Percentiles rank a stretch among this genome's conserved stretches.
Conservation (phyloP, 768 basidiomycete species). For the Tylopilus balloui region DNA sequence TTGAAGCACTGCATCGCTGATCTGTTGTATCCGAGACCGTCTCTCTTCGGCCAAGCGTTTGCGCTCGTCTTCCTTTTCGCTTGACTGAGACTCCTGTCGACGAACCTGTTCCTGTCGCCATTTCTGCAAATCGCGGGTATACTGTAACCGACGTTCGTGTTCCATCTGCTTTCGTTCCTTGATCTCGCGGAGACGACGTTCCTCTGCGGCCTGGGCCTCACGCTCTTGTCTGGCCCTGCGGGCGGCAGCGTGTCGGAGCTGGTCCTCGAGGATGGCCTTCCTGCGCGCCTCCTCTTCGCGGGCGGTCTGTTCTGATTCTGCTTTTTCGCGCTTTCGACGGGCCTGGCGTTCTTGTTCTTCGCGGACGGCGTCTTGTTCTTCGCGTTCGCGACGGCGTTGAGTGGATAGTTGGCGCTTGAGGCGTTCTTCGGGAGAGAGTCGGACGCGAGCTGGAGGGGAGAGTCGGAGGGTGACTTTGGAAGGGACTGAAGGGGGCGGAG, state of each 20-base stretch:
- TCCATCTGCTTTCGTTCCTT: slow-evolving; percentile 45
- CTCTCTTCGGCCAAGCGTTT: slow-evolving; percentile 37
- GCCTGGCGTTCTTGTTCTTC: slow-evolving; percentile 45
- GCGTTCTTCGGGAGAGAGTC: slow-evolving; percentile 26
- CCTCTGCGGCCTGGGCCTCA: slow-evolving; percentile 44
- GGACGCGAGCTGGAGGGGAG: slow-evolving; percentile 17
- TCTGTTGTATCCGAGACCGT: slow-evolving; percentile 40
- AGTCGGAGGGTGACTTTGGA: slow-evolving; percentile 5
- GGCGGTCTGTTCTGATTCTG: slow-evolving; percentile 18
- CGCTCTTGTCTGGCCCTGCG: slow-evolving; percentile 36
- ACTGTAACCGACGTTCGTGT: slow-evolving; percentile 45
- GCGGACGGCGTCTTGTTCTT: slow-evolving; percentile 40
- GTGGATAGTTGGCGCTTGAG: slow-evolving; percentile 19
- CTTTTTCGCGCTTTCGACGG: slow-evolving; percentile 16
- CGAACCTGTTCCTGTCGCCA: slow-evolving; percentile 50
- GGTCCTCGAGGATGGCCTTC: slow-evolving; percentile 44
- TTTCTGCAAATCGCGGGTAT: slow-evolving; percentile 47
- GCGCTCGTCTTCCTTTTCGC: slow-evolving; percentile 41
- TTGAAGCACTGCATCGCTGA: slow-evolving; percentile 43
- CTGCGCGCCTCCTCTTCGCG: slow-evolving; percentile 41
- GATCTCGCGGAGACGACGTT: slow-evolving; percentile 39
- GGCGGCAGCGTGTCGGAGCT: slow-evolving; percentile 33
- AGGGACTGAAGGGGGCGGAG: slow-evolving; percentile 5
- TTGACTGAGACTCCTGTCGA: slow-evolving; percentile 41
- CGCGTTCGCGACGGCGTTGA: slow-evolving; percentile 27